Evolutionary conservation across 2,329 filamentous ascomycete genomes (phyloP).

Genomic region (Fusarium fujikuroi): DNA sequence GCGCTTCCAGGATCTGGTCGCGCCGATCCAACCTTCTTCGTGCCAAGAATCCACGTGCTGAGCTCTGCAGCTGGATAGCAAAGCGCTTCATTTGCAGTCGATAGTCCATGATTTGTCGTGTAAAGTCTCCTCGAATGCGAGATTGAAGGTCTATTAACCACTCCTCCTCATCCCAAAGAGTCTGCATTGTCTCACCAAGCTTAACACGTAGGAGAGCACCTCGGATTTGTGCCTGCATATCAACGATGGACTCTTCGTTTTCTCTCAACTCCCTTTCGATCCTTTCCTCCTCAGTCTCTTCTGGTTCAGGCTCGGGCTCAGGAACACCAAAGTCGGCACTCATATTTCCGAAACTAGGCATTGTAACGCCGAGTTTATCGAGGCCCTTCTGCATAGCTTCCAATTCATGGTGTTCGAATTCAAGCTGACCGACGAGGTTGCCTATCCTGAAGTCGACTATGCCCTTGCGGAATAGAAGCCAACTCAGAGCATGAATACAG

Average conservation of each 20-base stretch:
- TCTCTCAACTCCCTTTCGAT: constrained; percentile 84
- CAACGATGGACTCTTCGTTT: constrained; percentile 75
- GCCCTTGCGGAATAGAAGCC: constrained; percentile 94
- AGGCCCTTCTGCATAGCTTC: constrained; percentile 97
- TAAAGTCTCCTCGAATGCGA: constrained; percentile 86
- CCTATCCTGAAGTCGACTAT: constrained; percentile 96
- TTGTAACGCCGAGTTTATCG: constrained; percentile 92
- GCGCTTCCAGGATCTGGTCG: constrained; percentile 74
- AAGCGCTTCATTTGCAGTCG: constrained; percentile 85
- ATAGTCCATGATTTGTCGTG: constrained; percentile 84
- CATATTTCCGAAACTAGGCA: constrained; percentile 99
- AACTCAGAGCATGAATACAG: constrained; percentile 96
- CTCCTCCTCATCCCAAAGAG: constrained; percentile 87
- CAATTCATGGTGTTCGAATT: constrained; percentile 97
- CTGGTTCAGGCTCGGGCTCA: constrained; percentile 79
- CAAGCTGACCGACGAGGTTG: constrained; percentile 93
- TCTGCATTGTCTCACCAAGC: constrained; percentile 85
- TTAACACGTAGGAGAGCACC: constrained; percentile 82
- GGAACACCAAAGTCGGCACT: constrained; percentile 88
- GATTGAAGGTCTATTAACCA: constrained; percentile 85
- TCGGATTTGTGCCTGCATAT: constrained; percentile 87
- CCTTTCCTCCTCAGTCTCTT: constrained; percentile 91
- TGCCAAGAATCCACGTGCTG: constrained; percentile 78
- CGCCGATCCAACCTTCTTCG: constrained; percentile 71
- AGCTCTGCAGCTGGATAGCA: constrained; percentile 82